Percentiles rank a stretch among this genome's conserved stretches.
phyloP scores from a whole-genome alignment of 768 basidiomycete genomes.

The Rhizopogon roseolus region DNA sequence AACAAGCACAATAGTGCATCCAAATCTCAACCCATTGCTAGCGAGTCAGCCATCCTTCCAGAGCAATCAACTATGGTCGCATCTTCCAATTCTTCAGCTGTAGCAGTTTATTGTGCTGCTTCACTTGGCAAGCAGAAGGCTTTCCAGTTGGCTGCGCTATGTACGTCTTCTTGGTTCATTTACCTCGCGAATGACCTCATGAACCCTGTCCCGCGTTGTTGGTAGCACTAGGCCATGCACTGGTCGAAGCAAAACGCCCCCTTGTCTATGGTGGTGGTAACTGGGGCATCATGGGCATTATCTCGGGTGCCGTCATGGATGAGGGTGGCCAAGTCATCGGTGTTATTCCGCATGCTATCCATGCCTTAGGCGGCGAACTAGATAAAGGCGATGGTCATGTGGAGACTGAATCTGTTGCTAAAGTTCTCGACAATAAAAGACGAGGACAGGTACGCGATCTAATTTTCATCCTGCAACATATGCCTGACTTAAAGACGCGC shows the following conservation, averaged over 20 bases:
- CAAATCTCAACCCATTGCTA: slow-evolving; percentile 1
- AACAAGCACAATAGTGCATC: slow-evolving; percentile 13
- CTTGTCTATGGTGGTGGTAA: slow-evolving; percentile 88
- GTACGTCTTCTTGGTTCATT: slow-evolving; percentile 37
- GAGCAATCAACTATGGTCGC: slow-evolving; percentile 24
- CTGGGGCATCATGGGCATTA: slow-evolving; percentile 81
- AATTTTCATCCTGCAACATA: background rate
- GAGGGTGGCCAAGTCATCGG: slow-evolving; percentile 73
- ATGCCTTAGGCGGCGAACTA: slow-evolving; percentile 56
- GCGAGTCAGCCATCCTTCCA: background rate
- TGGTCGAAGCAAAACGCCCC: slow-evolving; percentile 54
- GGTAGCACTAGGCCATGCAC: slow-evolving; percentile 67
- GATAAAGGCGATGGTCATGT: slow-evolving; percentile 36
- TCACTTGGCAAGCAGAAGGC: slow-evolving; percentile 58
- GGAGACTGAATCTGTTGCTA: slow-evolving; percentile 12
- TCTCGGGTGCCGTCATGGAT: slow-evolving; percentile 61
- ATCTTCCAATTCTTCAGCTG: slow-evolving; percentile 31
- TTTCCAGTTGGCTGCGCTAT: slow-evolving; percentile 63
- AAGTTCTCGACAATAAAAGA: slow-evolving; percentile 24
- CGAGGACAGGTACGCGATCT: slow-evolving; percentile 29
- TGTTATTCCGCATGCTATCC: slow-evolving; percentile 74
- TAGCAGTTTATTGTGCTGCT: slow-evolving; percentile 87
- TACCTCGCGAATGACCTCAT: slow-evolving; percentile 4
- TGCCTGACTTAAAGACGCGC: slow-evolving; percentile 9
- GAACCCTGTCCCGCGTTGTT: background rate